These are phyloP conservation scores for Dichotomocladium elegans DNA, from an alignment of 371 early-diverging fungal genomes.

Conservation along the genomic window DNA sequence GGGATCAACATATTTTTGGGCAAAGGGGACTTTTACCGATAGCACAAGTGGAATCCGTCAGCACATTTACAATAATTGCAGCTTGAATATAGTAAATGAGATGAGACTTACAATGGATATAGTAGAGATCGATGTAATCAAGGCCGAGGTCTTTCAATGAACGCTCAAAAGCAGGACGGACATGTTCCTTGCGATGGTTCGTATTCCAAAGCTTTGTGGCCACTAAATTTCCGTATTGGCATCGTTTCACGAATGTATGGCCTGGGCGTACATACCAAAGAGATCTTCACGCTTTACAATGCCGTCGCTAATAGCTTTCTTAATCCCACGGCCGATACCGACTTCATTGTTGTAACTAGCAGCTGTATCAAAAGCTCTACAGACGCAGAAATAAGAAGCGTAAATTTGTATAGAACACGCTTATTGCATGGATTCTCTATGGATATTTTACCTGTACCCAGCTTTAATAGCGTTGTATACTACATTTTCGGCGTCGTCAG, in stretches of 20 bases:
- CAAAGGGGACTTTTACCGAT: conserved; percentile 13
- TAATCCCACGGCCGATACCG: conserved; percentile 61
- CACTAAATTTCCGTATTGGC: conserved; percentile 35
- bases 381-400: background rate
- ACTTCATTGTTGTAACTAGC: conserved; percentile 60
- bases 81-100: background rate
- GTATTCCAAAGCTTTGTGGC: conserved; percentile 73
- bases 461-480: conserved; percentile 47
- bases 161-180: conserved; percentile 38
- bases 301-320: conserved; percentile 45
- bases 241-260: background rate
- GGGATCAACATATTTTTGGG: conserved; percentile 8
- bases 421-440: background rate
- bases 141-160: conserved; percentile 46
- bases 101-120: conserved; percentile 18
- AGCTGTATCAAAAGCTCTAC: conserved; percentile 40
- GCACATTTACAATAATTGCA: no score
- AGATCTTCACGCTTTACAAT: conserved; percentile 57
- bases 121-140: conserved; percentile 63
- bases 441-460: conserved; percentile 20
- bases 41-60: background rate
- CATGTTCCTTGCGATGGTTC: conserved; percentile 41
- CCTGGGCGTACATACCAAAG: conserved; percentile 26
- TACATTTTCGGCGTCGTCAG: conserved; percentile 24
- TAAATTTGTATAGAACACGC: background rate